phyloP scores from a whole-genome alignment of 257 asterid species.

The Solanum pimpinellifolium region DNA sequence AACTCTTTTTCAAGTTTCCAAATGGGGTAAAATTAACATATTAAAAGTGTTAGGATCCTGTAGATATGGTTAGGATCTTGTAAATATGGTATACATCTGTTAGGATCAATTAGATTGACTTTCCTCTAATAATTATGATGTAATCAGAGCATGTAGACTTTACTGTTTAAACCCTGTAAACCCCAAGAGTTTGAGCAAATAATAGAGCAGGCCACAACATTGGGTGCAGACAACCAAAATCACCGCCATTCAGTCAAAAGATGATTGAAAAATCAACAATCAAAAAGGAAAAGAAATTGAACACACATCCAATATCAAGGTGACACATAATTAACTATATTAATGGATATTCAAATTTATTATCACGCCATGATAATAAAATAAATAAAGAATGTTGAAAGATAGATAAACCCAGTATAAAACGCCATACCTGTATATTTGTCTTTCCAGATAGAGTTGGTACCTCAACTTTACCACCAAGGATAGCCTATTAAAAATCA shows the following conservation, averaged over 20 bases:
- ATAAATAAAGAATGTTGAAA: neutral
- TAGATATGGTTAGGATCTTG: neutral
- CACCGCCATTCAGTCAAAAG: neutral
- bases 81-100: neutral
- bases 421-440: conserved; percentile 45
- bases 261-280: neutral
- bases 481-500: conserved; percentile 58
- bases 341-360: neutral
- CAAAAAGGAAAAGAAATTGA: neutral
- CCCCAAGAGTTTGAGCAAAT: neutral
- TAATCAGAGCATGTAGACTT: neutral
- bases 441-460: conserved; percentile 69
- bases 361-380: neutral
- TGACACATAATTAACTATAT: neutral
- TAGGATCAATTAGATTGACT: neutral
- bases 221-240: neutral
- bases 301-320: neutral
- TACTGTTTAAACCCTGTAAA: neutral
- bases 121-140: neutral
- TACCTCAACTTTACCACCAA: conserved; percentile 81
- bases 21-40: neutral
- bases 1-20: neutral
- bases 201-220: neutral
- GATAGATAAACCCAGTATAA: neutral
- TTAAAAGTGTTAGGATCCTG: neutral